These are phyloP conservation scores for Trichoderma sp. DNA, from an alignment of 2,329 filamentous ascomycete genomes.

Conservation along the genomic window DNA sequence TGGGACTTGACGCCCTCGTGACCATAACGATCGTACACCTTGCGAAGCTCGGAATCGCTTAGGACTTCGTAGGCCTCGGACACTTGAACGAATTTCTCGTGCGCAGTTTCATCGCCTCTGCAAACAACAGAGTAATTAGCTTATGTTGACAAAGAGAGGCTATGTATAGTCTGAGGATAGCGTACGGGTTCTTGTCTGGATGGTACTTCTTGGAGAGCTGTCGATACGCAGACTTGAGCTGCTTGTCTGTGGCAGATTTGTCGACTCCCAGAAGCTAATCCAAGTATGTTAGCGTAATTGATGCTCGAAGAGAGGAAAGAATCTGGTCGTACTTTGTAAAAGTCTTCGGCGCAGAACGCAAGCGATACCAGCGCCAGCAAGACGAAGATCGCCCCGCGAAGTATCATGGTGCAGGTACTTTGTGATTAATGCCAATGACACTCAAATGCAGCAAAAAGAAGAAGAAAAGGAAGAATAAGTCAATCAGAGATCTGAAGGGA, in stretches of 20 bases:
- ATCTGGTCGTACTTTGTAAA: constrained; percentile 63
- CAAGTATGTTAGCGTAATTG: background rate
- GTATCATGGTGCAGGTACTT: constrained; percentile 44
- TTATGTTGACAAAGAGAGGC: no score
- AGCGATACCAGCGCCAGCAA: constrained; percentile 54
- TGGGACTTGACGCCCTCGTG: constrained; percentile 87
- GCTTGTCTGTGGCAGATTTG: constrained; percentile 74
- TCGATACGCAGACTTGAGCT: constrained; percentile 92
- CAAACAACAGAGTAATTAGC: background rate
- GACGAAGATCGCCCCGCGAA: constrained; percentile 49
- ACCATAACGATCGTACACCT: constrained; percentile 91
- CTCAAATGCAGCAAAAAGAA: background rate
- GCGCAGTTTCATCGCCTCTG: constrained; percentile 74
- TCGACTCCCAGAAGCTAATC: constrained; percentile 72
- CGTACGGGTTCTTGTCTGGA: constrained; percentile 96
- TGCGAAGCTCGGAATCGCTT: constrained; percentile 72
- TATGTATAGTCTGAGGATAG: constrained; percentile 20
- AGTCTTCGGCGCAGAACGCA: constrained; percentile 64
- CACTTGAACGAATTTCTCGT: constrained; percentile 89
- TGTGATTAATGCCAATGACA: constrained; percentile 19
- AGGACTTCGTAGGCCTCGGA: constrained; percentile 95
- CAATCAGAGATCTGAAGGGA: background rate
- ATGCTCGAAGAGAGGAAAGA: background rate
- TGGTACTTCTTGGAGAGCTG: constrained; percentile 93
- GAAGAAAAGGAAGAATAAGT: background rate